Base-by-base conservation (phyloP, 148 eudicot species). In the Vaccinium vitisidaea region DNA sequence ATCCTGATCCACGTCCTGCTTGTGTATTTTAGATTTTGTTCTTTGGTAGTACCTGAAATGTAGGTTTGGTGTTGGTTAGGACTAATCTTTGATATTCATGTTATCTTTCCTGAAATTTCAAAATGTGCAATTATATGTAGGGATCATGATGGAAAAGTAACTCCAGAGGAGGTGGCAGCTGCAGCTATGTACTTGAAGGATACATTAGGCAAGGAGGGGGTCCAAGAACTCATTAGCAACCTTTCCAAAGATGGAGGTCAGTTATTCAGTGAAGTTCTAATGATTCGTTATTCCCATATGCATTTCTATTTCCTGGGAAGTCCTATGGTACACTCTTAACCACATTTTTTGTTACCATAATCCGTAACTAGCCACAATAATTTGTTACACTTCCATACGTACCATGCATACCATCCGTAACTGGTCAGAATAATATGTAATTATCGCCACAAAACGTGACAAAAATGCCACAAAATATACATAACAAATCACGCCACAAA, bases 91-190 rank as follows among this genome's bases (percentile, higher is more conserved):
- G 67, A 14, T 79, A 58, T 83, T 78, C 21, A 56, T 86, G 50
- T 23, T 8, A 36, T 19, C 6, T 58, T 27, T 43, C 70, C 30
- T 19, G 10, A 14, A 70, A 11, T 21, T 8, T 18, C 75, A 16
- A 50, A 39, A 6, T 3, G 8, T 55, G 8, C 3, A 5, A 49
- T 8, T 36, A 43, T 61, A 36, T 86, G 82, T 90, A 95, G 98
- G 88, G 98, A 95, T 89, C 91, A 89, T 83, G 96, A 93, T 79
- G 98, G 98, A 59, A 95, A 93, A 91, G 96, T 95, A 69, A 95
- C 95, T 86, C 88, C 96, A 1, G 98, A 95, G 88, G 98, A 93
- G 88, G 95, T 94, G 74, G 94, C 92, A 87, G 89, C 93, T 84
- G 96, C 98, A 80, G 93, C 95, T 49, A 87, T 85, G 86, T 92